phyloP scores from a whole-genome alignment of 257 asterid genomes.

The Fraxinus quadrangulata region DNA sequence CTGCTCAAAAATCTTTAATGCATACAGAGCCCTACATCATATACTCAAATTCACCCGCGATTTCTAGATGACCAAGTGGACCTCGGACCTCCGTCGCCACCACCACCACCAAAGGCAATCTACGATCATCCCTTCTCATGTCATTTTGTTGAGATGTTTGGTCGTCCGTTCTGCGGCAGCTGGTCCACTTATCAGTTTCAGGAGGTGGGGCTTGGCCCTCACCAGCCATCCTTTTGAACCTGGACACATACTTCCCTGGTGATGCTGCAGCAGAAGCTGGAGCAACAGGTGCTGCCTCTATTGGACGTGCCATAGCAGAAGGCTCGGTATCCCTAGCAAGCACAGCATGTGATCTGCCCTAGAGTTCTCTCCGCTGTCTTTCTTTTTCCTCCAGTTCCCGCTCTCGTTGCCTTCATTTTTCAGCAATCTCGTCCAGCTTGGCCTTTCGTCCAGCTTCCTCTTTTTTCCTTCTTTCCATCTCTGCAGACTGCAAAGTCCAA shows the following conservation, averaged over 20 bases:
- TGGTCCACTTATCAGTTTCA: conserved; percentile 53
- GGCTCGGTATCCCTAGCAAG: conserved; percentile 39
- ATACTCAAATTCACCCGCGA: no score
- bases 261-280: conserved; percentile 42
- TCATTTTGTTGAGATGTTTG: conserved; percentile 37
- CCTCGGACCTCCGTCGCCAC: conserved; percentile 23
- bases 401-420: conserved; percentile 70
- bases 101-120: conserved; percentile 30
- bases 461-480: conserved; percentile 62
- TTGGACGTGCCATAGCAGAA: conserved; percentile 32
- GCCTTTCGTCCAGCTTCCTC: conserved; percentile 73
- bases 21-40: no score
- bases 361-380: conserved; percentile 42
- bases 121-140: conserved; percentile 61
- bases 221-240: conserved; percentile 27
- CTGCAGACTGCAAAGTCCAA: conserved; percentile 35
- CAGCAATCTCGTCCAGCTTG: conserved; percentile 72
- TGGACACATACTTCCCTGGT: conserved; percentile 55
- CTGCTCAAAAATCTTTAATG: no score
- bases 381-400: conserved; percentile 69
- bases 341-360: conserved; percentile 33
- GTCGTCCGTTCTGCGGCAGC: conserved; percentile 32
- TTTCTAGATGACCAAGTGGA: conserved; percentile 36
- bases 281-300: conserved; percentile 36
- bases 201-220: conserved; percentile 48